These are phyloP conservation scores for Saposhnikovia divaricata DNA, from an alignment of 129 eudicot genomes.

Conservation along the genomic window DNA sequence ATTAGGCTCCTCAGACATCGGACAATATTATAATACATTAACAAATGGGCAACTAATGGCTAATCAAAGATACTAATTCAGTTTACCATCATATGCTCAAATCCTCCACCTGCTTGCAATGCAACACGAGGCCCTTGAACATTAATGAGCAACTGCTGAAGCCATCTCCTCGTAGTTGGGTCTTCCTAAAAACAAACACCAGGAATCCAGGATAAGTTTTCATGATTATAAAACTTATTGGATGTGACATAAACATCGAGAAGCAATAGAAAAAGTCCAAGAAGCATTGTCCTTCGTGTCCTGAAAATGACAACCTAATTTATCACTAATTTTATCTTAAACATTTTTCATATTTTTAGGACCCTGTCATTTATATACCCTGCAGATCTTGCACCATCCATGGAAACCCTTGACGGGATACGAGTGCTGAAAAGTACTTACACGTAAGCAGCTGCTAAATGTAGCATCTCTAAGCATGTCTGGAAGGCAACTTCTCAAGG, in stretches of 20 bases:
- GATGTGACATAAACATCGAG: slow-evolving; percentile 46
- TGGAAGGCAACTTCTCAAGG: background rate
- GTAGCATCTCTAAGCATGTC: background rate
- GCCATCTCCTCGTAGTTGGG: slow-evolving; percentile 72
- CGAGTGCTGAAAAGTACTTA: background rate
- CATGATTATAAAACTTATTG: background rate
- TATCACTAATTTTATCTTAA: background rate
- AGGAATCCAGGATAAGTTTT: background rate
- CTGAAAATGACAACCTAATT: slow-evolving; percentile 9
- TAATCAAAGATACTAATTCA: background rate
- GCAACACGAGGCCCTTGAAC: slow-evolving; percentile 67
- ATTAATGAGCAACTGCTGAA: slow-evolving; percentile 66
- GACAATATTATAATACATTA: background rate
- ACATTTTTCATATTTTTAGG: background rate
- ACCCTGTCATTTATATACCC: background rate
- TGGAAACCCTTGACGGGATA: slow-evolving; percentile 35
- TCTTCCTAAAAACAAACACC: slow-evolving; percentile 51
- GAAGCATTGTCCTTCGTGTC: slow-evolving; percentile 19
- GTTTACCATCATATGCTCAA: slow-evolving; percentile 67
- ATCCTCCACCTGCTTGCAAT: slow-evolving; percentile 67
- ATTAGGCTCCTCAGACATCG: background rate
- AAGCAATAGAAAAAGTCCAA: slow-evolving; percentile 67
- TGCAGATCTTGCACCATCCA: slow-evolving; percentile 25
- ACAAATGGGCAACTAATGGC: background rate
- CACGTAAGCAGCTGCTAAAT: background rate